phyloP scores from a whole-genome alignment of 2,329 filamentous ascomycete species.

The Ilyonectria mors-panacis region DNA sequence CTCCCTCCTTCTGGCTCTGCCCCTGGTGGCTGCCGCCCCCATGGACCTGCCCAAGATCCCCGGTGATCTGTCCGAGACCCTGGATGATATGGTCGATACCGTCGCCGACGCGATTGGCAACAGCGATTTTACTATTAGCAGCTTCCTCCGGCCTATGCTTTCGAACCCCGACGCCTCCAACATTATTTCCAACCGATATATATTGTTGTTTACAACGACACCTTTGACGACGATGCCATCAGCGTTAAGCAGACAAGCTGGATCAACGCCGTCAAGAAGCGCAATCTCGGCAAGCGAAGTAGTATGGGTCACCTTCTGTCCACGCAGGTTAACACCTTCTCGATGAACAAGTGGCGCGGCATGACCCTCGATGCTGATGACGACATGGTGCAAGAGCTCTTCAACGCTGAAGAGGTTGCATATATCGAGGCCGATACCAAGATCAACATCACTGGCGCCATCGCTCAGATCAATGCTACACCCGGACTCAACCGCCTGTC shows the following conservation, averaged over 20 bases:
- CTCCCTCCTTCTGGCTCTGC: conserved; percentile 44
- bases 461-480: conserved; percentile 68
- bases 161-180: conserved; percentile 64
- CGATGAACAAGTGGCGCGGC: conserved; percentile 66
- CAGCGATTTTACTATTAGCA: conserved; percentile 41
- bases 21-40: conserved; percentile 49
- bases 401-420: conserved; percentile 62
- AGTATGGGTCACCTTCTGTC: conserved; percentile 64
- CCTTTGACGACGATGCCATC: conserved; percentile 64
- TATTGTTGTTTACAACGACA: conserved; percentile 76
- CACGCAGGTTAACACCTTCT: conserved; percentile 61
- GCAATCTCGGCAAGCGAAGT: conserved; percentile 69
- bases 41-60: no score
- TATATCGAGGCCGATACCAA: conserved; percentile 69
- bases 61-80: conserved; percentile 28
- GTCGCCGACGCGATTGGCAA: conserved; percentile 25
- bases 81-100: conserved; percentile 38
- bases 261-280: conserved; percentile 66
- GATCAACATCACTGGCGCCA: conserved; percentile 60
- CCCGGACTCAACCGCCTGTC: conserved; percentile 69
- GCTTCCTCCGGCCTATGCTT: conserved; percentile 58
- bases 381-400: conserved; percentile 64
- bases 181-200: conserved; percentile 72
- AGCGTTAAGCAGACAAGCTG: conserved; percentile 65
- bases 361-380: conserved; percentile 68